These are phyloP conservation scores for Globisporangium sylvaticum DNA, from an alignment of 352 stramenopile species.

Conservation along the genomic window DNA sequence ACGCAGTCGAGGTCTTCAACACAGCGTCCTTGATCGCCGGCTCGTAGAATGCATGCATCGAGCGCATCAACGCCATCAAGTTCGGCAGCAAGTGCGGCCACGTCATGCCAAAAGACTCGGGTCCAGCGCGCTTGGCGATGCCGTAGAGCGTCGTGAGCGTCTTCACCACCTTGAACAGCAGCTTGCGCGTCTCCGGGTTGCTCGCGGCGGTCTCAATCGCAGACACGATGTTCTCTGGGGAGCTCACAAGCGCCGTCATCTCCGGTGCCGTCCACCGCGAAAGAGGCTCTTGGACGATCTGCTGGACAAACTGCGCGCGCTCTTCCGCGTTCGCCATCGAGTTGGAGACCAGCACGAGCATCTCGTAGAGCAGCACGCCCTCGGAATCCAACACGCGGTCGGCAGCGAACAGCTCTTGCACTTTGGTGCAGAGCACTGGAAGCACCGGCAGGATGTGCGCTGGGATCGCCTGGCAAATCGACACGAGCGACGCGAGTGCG, in stretches of 20 bases:
- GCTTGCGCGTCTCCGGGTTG: constrained; percentile 40
- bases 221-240: constrained; percentile 44
- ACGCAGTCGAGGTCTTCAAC: constrained; percentile 50
- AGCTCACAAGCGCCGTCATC: constrained; percentile 59
- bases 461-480: constrained; percentile 74
- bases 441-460: constrained; percentile 74
- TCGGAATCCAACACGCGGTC: constrained; percentile 75
- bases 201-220: constrained; percentile 41
- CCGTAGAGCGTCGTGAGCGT: constrained; percentile 77
- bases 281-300: constrained; percentile 71
- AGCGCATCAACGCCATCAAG: constrained; percentile 48
- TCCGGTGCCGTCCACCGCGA: constrained; percentile 58
- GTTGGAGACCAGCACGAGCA: constrained; percentile 78
- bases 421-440: constrained; percentile 61
- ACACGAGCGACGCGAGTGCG: constrained; percentile 64
- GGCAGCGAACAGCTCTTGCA: constrained; percentile 61
- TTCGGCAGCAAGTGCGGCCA: constrained; percentile 78
- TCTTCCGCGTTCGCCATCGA: constrained; percentile 66
- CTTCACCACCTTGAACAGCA: constrained; percentile 59
- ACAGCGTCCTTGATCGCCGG: constrained; percentile 47
- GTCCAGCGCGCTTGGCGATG: constrained; percentile 56
- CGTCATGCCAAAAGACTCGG: constrained; percentile 40
- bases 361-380: constrained; percentile 76
- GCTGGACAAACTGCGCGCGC: constrained; percentile 58
- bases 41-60: constrained; percentile 55